Evolutionary conservation across 257 asterid genomes (phyloP), one percentile per base, ranked within the genome.

Genomic region (Nicotiana otophora): DNA sequence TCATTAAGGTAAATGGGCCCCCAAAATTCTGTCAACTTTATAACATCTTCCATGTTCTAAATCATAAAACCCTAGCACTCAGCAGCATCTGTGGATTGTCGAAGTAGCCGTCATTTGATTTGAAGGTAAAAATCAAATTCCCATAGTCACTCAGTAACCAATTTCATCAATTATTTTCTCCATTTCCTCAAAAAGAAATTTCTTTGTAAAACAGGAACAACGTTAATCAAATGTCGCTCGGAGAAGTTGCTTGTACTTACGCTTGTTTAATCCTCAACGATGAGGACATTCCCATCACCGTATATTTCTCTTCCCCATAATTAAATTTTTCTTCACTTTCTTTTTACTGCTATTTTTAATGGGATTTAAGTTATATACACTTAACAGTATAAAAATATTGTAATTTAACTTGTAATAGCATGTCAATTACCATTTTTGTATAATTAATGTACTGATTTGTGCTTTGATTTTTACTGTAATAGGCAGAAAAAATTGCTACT

Each of bases 401-500:
- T 2, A 39, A 7, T n/a, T 48, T 3, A 42, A 19, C 63, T 9
- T 26, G n/a, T 19, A 6, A 9, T 15, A 30, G 48, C 48, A 39
- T 7, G 48, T 0, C 11, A 1, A 42, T 42, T 1, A 42, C 3
- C 11, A 42, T 42, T 2, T 60, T 33, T 16, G 26, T 23, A 23
- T 23, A 23, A 23, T 31, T 3, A 31, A 53, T 48, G 15, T 85
- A 53, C 17, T 10, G 17, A 10, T 53, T 53, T 53, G 57, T 9
- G 30, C 34, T 54, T 9, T 26, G 16, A 70, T 78, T 34, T 19
- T 0, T 36, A 8, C 0, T 42, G 48, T 16, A 53, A 31, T 76
- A 92, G 97, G 90, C 97, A 77, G 97, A 92, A 86, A 92, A 92
- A 67, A 89, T 92, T 8, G 81, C 90, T n/a, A 48, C 92, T 2